A percentile compares a stretch with the other conserved stretches of the same genome.
These are phyloP conservation scores for Davidsoniella australis DNA, from an alignment of 2,329 filamentous ascomycete genomes.

Conservation along the genomic window DNA sequence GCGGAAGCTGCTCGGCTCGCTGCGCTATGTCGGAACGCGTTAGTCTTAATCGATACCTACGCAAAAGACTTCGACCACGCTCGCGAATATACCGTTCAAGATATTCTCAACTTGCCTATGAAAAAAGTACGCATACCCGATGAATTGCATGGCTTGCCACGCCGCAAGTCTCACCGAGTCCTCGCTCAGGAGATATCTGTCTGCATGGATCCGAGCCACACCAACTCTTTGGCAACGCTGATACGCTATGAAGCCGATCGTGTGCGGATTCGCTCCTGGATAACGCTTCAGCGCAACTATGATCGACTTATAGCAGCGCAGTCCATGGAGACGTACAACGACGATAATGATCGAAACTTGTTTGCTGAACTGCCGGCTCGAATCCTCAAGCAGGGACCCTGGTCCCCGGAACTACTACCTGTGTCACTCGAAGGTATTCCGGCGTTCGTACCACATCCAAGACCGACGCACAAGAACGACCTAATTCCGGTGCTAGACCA, in stretches of 20 bases:
- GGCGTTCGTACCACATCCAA: constrained; percentile 22
- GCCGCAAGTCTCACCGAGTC: constrained; percentile 20
- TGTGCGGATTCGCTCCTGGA: constrained; percentile 22
- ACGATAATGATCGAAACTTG: constrained; percentile 7
- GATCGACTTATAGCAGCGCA: constrained; percentile 18
- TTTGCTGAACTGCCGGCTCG: constrained; percentile 18
- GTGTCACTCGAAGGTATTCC: constrained; percentile 19
- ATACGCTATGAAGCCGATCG: constrained; percentile 24
- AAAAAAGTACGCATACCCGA: constrained; percentile 18
- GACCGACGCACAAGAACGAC: constrained; percentile 18
- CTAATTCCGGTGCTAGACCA: constrained; percentile 21
- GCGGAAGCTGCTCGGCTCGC: neutral
- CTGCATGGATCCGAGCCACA: constrained; percentile 21
- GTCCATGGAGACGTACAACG: no score
- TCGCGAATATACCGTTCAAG: constrained; percentile 19
- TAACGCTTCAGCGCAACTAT: constrained; percentile 21
- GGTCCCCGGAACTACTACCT: constrained; percentile 19
- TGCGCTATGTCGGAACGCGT: constrained; percentile 12
- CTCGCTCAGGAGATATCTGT: constrained; percentile 20
- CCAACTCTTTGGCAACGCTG: constrained; percentile 21
- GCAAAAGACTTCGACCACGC: constrained; percentile 18
- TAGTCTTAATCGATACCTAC: constrained; percentile 17
- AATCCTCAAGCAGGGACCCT: constrained; percentile 21
- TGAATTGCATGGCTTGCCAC: constrained; percentile 20
- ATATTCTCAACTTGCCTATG: constrained; percentile 21